These are phyloP conservation scores for Nosema muscidifuracis DNA, from an alignment of 371 early-diverging fungal species.

Conservation along the genomic window DNA sequence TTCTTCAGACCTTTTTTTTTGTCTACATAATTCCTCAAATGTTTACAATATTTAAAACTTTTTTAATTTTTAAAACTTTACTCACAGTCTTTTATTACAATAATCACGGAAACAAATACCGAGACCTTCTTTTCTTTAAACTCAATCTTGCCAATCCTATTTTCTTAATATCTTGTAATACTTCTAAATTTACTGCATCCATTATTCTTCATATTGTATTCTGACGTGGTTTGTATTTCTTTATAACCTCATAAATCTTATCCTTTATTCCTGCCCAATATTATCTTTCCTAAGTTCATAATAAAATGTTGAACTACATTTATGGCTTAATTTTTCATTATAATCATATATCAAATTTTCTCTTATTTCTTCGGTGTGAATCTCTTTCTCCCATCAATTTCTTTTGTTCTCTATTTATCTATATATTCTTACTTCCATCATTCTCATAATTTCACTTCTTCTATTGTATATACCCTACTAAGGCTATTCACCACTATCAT, in stretches of 20 bases:
- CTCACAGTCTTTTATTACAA: conserved; percentile 14
- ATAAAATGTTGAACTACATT: not conserved
- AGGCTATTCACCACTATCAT: conserved; percentile 27
- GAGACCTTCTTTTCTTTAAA: not conserved
- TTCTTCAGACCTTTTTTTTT: too few relatives aligned
- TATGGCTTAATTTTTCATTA: conserved; percentile 17
- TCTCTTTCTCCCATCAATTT: not conserved
- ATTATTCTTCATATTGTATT: conserved; percentile 7
- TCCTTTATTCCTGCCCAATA: conserved; percentile 21
- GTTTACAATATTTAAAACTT: too few relatives aligned
- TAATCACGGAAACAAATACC: conserved; percentile 1
- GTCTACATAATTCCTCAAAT: too few relatives aligned
- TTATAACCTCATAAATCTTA: not conserved
- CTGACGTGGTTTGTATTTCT: conserved; percentile 22
- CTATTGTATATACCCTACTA: conserved; percentile 21
- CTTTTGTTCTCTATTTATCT: not conserved
- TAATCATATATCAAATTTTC: not conserved
- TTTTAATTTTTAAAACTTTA: not conserved
- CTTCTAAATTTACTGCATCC: not conserved
- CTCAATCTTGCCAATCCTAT: not conserved
- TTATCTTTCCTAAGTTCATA: not conserved
- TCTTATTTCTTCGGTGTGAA: not conserved
- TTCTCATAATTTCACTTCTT: not conserved
- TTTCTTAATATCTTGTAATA: not conserved
- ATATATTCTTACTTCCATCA: not conserved